Evolutionary conservation across 2,329 filamentous ascomycete species (phyloP).

Genomic region (Bipolaris oryzae): DNA sequence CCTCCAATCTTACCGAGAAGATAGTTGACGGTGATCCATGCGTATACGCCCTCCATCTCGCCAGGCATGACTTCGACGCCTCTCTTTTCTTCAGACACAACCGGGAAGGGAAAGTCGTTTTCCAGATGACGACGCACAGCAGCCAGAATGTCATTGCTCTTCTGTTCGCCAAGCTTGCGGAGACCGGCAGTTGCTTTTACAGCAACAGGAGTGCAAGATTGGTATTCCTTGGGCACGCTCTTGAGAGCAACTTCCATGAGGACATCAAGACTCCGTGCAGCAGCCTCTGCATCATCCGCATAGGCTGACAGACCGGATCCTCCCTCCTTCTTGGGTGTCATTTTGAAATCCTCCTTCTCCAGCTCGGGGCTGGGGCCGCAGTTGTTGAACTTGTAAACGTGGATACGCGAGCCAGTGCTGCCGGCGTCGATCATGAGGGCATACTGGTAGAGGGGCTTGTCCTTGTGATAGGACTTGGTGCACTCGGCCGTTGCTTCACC

Average conservation of each 20-base stretch:
- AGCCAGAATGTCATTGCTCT: slow-evolving; percentile 81
- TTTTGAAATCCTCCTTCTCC: slow-evolving; percentile 89
- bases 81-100: slow-evolving; percentile 81
- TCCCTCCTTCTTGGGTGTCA: slow-evolving; percentile 85
- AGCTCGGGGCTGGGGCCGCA: slow-evolving; percentile 94
- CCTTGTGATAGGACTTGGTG: slow-evolving; percentile 79
- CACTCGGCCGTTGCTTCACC: slow-evolving; percentile 74
- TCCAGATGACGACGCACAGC: slow-evolving; percentile 85
- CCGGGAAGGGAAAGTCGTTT: slow-evolving; percentile 89
- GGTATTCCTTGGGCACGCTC: slow-evolving; percentile 84
- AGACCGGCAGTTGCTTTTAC: slow-evolving; percentile 97
- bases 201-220: slow-evolving; percentile 91
- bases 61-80: slow-evolving; percentile 98
- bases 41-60: slow-evolving; percentile 95
- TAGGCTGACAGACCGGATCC: slow-evolving; percentile 84
- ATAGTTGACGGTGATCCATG: slow-evolving; percentile 99
- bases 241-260: slow-evolving; percentile 86
- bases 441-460: slow-evolving; percentile 95
- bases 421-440: slow-evolving; percentile 98
- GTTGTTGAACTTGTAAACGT: slow-evolving; percentile 99
- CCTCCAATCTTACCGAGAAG: slow-evolving; percentile 96
- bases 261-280: slow-evolving; percentile 86
- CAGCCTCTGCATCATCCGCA: slow-evolving; percentile 81
- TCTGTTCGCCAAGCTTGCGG: slow-evolving; percentile 80
- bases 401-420: slow-evolving; percentile 95